Conservation (phyloP, 192 early-diverging fungal species). For the Backusella australiensis region DNA sequence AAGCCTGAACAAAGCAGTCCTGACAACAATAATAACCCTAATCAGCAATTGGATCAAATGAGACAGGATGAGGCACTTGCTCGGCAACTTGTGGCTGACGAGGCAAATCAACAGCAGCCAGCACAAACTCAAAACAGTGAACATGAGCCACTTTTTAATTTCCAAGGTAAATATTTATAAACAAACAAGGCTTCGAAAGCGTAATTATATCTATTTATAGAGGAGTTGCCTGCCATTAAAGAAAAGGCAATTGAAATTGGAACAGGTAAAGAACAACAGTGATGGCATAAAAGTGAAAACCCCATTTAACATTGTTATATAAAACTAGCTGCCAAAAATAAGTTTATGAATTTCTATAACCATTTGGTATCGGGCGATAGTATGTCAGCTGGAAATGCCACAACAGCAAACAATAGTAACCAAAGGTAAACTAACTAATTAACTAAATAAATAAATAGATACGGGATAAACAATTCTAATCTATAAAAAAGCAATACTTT, state of each 20-base stretch:
- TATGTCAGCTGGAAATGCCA: background rate
- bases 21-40: background rate
- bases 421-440: background rate
- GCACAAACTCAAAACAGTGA: background rate
- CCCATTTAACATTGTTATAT: background rate
- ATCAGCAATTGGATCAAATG: conserved; percentile 41
- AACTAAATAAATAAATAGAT: background rate
- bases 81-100: conserved; percentile 39
- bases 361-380: conserved; percentile 34
- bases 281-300: background rate
- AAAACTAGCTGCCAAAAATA: conserved; percentile 52
- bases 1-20: conserved; percentile 25
- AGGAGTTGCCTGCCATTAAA: conserved; percentile 58
- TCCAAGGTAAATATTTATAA: conserved; percentile 8
- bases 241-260: conserved; percentile 50
- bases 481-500: background rate
- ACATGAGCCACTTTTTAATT: conserved; percentile 12
- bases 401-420: background rate
- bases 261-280: conserved; percentile 34
- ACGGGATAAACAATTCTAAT: background rate
- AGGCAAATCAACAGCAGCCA: conserved; percentile 35
- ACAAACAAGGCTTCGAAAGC: background rate
- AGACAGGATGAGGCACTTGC: conserved; percentile 50
- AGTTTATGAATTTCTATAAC: conserved; percentile 49
- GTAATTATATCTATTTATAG: conserved; percentile 10